Conservation (phyloP, 345 rosid genomes). For the Gossypium rotundifolium region DNA sequence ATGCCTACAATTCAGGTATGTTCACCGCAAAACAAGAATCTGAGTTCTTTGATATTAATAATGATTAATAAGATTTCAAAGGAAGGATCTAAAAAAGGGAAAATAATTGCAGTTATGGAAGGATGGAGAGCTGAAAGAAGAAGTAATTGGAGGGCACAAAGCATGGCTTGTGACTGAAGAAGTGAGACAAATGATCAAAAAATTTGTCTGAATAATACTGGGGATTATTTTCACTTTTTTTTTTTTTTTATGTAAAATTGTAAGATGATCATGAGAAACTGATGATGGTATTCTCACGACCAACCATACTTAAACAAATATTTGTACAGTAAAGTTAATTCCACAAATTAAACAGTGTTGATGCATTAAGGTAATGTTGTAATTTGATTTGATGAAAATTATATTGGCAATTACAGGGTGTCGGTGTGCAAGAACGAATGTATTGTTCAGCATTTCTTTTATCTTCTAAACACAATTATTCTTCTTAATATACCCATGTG, state of each 20-base stretch:
- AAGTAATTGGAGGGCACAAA: conserved; percentile 91
- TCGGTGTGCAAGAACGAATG: too few species aligned
- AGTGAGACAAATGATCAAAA: conserved; percentile 71
- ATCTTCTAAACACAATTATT: too few species aligned
- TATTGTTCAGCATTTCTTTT: too few species aligned
- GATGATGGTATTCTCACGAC: background rate
- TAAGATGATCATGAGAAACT: background rate
- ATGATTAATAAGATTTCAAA: background rate
- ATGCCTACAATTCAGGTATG: conserved; percentile 94
- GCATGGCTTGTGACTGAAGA: conserved; percentile 92
- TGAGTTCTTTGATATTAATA: background rate
- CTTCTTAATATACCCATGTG: too few species aligned
- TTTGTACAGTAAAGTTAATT: background rate
- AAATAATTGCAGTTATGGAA: conserved; percentile 54
- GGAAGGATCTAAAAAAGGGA: background rate
- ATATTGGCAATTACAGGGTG: too few species aligned
- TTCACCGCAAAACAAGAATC: background rate
- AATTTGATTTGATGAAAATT: too few species aligned
- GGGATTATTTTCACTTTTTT: background rate
- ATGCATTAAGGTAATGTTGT: too few species aligned
- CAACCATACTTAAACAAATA: background rate
- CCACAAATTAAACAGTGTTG: too few species aligned
- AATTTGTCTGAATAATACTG: conserved; percentile 33
- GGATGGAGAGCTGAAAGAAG: conserved; percentile 87
- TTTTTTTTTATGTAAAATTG: background rate